Base-by-base conservation (phyloP, 352 stramenopile genomes). In the Elongisporangium anandrum region DNA sequence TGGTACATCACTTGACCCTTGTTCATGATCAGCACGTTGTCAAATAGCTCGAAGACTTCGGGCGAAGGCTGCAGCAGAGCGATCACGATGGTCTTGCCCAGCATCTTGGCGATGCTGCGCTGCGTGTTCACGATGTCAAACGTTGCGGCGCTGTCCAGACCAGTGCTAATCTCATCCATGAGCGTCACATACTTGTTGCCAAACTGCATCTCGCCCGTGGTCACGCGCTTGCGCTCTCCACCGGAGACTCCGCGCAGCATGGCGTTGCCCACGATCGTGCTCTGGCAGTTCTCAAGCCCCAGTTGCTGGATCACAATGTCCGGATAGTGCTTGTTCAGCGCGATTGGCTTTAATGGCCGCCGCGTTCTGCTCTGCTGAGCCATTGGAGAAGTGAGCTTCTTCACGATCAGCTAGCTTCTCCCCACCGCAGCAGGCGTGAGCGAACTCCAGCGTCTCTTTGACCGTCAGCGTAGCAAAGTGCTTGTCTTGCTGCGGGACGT, bases 111-210 rank as follows among this genome's bases (percentile, higher is more conserved):
- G 23, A 79, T 68, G 59, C 75, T 68, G 15, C 63, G 71, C 21
- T 96, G 61, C 4, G 84, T 68, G 19, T 75, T 81, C 63, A 90
- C 83, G 67, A 98, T 98, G 55, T 98, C 92, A 60, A 76, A 97
- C 1, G 92, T 95, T 0, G 90, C 95, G 4, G 89, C 80, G 38
- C 78, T 83, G 72, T 98, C 93, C 8, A 98, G 75, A 7, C 94
- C 94, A 4, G 90, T 98, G 54, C 78, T 94, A 62, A 98, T 97
- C 70, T 96, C 85, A 66, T 98, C 93, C 64, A 85, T 82, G 38
- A 92, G 81, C 21, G 83, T 64, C 39, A 97, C 79, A 51, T 74
- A 81, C 61, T 81, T 76, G 48, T 72, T 69, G 23, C 74, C 72
- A 52, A 92, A 81, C 39, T 92, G 67, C 76, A 98, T 98, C 72